phyloP scores from a whole-genome alignment of 352 stramenopile genomes.

The Elongisporangium anandrum region DNA sequence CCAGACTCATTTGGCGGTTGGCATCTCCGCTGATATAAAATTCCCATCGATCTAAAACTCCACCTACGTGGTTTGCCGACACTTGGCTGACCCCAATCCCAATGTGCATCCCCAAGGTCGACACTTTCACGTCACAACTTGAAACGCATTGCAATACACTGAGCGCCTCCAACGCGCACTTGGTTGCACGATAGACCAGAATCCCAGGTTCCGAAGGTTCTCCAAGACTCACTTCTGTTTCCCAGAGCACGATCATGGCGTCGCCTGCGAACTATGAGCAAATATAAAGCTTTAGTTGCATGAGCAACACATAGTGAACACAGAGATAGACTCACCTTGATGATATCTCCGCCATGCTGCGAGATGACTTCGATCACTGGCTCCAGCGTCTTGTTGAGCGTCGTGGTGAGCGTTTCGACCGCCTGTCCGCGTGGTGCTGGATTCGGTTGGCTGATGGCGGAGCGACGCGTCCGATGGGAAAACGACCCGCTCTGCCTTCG shows the following conservation, averaged over 20 bases:
- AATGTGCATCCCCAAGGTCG: conserved; percentile 73
- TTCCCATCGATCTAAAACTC: conserved; percentile 80
- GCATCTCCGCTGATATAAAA: conserved; percentile 83
- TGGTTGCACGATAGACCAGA: conserved; percentile 50
- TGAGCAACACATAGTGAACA: no score
- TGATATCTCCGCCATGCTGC: conserved; percentile 71
- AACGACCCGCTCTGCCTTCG: conserved; percentile 20
- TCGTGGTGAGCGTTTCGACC: conserved; percentile 68
- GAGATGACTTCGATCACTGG: conserved; percentile 76
- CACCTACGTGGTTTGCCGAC: conserved; percentile 77
- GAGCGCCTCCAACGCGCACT: conserved; percentile 50
- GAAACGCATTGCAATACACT: conserved; percentile 10
- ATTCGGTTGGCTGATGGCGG: conserved; percentile 26
- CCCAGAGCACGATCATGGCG: conserved; percentile 79
- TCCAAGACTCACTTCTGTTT: conserved; percentile 47
- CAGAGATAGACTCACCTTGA: conserved; percentile 33
- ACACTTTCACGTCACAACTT: conserved; percentile 13
- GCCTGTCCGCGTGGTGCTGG: conserved; percentile 41
- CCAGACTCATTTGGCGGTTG: conserved; percentile 76
- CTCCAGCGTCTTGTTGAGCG: conserved; percentile 75
- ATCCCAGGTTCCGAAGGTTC: conserved; percentile 31
- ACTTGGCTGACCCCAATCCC: conserved; percentile 76
- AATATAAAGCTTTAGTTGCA: no score
- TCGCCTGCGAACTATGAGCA: conserved; percentile 77
- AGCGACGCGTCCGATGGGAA: neutral